These are phyloP conservation scores for Daldinia bambusicola DNA, from an alignment of 495 filamentous ascomycete genomes.

Conservation along the genomic window DNA sequence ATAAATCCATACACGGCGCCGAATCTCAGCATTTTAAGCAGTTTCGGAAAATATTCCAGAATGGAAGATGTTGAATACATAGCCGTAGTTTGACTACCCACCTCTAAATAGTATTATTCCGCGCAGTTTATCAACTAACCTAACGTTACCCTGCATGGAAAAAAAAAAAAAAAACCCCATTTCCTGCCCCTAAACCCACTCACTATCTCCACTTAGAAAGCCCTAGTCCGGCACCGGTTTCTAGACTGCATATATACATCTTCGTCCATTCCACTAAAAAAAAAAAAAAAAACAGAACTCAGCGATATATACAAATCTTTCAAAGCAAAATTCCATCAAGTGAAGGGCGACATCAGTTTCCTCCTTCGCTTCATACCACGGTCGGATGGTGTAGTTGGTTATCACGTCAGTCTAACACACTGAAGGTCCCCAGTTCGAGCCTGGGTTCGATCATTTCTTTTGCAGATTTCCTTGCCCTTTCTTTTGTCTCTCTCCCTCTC, in stretches of 20 bases:
- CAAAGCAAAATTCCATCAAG: conserved; percentile 2
- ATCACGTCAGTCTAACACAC: conserved; percentile 47
- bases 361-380: background rate
- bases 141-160: too few species aligned
- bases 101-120: too few species aligned
- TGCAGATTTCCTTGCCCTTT: too few species aligned
- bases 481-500: conserved; percentile 6
- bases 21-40: too few species aligned
- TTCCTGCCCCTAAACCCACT: background rate
- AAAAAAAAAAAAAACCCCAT: too few species aligned
- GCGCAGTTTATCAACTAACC: too few species aligned
- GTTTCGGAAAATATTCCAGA: too few species aligned
- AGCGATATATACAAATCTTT: background rate
- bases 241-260: background rate
- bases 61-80: too few species aligned
- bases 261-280: background rate
- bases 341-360: background rate
- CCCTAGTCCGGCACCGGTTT: background rate
- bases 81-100: too few species aligned
- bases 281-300: too few species aligned
- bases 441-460: conserved; percentile 42
- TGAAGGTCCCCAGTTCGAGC: conserved; percentile 46
- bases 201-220: background rate
- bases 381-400: conserved; percentile 47
- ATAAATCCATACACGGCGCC: too few species aligned